These are phyloP conservation scores for Ceratobasidium sp. DNA, from an alignment of 1,284 basidiomycete species.

Conservation along the genomic window DNA sequence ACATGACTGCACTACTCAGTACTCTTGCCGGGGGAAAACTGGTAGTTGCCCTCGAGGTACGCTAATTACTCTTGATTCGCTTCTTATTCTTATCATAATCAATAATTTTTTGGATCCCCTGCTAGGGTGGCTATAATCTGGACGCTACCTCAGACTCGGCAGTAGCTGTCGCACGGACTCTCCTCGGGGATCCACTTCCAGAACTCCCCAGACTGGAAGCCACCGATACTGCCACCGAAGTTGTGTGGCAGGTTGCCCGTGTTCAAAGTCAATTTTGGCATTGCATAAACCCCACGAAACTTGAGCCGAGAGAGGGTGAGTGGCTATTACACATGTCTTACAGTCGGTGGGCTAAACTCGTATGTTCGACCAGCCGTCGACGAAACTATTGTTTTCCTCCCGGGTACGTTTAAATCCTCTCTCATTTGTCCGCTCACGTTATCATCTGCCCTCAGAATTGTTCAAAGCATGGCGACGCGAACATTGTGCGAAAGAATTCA, in stretches of 20 bases:
- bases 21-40: slow-evolving; percentile 90
- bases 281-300: slow-evolving; percentile 79
- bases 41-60: slow-evolving; percentile 93
- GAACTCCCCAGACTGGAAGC: slow-evolving; percentile 78
- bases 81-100: neutral
- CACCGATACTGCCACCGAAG: slow-evolving; percentile 83
- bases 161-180: slow-evolving; percentile 84
- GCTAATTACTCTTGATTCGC: slow-evolving; percentile 45
- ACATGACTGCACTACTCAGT: slow-evolving; percentile 97
- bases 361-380: slow-evolving; percentile 63
- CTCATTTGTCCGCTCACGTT: neutral
- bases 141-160: slow-evolving; percentile 90
- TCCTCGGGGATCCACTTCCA: slow-evolving; percentile 89
- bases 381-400: slow-evolving; percentile 72
- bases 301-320: slow-evolving; percentile 82
- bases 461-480: slow-evolving; percentile 38
- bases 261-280: slow-evolving; percentile 95
- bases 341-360: slow-evolving; percentile 41
- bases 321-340: slow-evolving; percentile 15
- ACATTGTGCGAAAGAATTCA: slow-evolving; percentile 44
- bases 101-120: slow-evolving; percentile 18
- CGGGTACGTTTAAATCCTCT: slow-evolving; percentile 61
- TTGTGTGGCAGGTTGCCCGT: slow-evolving; percentile 86
- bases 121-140: slow-evolving; percentile 94
- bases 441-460: slow-evolving; percentile 20